Base-by-base conservation (phyloP, 176 grass and related monocot genomes). In the Pontederia paniculata region DNA sequence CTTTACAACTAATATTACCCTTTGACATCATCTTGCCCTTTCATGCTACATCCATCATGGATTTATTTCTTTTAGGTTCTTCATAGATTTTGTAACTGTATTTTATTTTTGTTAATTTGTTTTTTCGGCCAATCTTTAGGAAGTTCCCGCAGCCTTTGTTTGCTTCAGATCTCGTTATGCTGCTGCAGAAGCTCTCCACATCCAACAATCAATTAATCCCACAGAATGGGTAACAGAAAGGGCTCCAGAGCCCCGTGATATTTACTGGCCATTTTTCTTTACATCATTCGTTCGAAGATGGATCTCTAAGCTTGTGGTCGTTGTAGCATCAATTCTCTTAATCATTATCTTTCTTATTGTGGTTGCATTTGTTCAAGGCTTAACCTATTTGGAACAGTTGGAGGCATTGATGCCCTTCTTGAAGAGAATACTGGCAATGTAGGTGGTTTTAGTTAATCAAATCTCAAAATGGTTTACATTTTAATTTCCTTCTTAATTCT, bases 261-360 rank as follows among this genome's bases (percentile, higher is more conserved):
- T 98, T 54, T 91, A 98, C 59, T 98, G 93, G 87, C 87, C 87
- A 58, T 82, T 64, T 75, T 98, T 98, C 78, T 98, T 83, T 70
- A 91, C 83, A 53, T 84, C 87, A 10, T 98, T 98, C 69, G 79
- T 78, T 68, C 69, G 91, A 80, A 88, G 73, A 84, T 84, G 86
- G 93, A 80, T 98, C 19, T 87, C 75, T n/a, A 98, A 98, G 63
- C 78, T 91, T 65, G 59, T 91, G 55, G 74, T 91, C 43, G 76
- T 84, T 80, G 66, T 75, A 64, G 86, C 86, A 76, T 88, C 86
- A 47, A 13, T 77, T 67, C 57, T 98, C 47, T 69, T 98, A 50
- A 91, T 98, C 74, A 70, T 91, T 42, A 61, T 84, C 20, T 98
- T 91, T 70, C 72, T 98, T 28, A 12, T 88, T 66, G 75, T 98